Conservation (phyloP, 192 early-diverging fungal species). For the Fimicolochytrium jonesii region DNA sequence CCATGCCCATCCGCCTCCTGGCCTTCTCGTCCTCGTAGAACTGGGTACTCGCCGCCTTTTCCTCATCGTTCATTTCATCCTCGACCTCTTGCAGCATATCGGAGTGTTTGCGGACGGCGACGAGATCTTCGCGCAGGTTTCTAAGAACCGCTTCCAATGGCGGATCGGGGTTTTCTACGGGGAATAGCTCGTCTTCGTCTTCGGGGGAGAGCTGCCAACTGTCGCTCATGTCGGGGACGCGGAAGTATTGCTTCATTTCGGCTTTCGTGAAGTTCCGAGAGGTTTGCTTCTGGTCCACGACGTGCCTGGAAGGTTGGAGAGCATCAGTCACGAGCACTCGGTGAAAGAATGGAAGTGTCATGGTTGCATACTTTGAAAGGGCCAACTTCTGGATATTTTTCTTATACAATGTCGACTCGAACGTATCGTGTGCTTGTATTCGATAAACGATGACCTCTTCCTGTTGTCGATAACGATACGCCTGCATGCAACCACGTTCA, state of each 20-base stretch:
- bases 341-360: background rate
- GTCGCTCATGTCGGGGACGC: conserved; percentile 29
- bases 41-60: conserved; percentile 1
- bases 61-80: conserved; percentile 21
- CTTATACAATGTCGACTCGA: conserved; percentile 50
- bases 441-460: conserved; percentile 44
- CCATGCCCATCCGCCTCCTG: no score
- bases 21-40: conserved; percentile 16
- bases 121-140: background rate
- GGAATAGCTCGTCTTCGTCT: background rate
- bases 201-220: conserved; percentile 10
- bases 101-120: conserved; percentile 4
- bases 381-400: conserved; percentile 72
- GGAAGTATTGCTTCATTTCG: conserved; percentile 51
- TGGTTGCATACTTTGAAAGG: conserved; percentile 47
- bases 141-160: conserved; percentile 7
- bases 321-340: background rate
- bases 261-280: conserved; percentile 39
- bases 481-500: background rate
- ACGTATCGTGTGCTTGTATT: conserved; percentile 35
- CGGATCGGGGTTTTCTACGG: background rate
- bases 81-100: conserved; percentile 21
- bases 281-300: conserved; percentile 60
- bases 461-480: conserved; percentile 46
- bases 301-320: conserved; percentile 24